Percentiles rank a stretch among this genome's conserved stretches.
phyloP scores from a whole-genome alignment of 805 yeast species.

The Candida sonorensis region DNA sequence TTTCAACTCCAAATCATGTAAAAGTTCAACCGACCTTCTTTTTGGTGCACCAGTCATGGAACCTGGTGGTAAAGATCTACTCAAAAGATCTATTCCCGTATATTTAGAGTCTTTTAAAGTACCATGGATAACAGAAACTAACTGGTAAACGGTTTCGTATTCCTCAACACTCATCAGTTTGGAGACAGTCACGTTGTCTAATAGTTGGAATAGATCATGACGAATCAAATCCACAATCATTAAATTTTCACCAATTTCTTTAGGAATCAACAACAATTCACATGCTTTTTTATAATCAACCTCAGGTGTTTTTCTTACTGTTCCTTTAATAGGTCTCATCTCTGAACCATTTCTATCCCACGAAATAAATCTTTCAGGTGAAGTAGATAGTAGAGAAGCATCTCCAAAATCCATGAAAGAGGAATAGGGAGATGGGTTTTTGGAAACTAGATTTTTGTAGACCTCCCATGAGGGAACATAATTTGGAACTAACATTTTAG shows the following conservation, averaged over 20 bases:
- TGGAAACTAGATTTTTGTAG: constrained; percentile 60
- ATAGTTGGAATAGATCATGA: constrained; percentile 73
- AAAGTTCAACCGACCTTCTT: constrained; percentile 79
- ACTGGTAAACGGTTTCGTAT: constrained; percentile 82
- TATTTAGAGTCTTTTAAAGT: constrained; percentile 30
- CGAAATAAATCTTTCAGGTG: constrained; percentile 88
- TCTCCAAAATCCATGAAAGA: constrained; percentile 68
- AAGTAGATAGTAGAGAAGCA: constrained; percentile 67
- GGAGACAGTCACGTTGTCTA: constrained; percentile 60
- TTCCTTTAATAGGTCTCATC: constrained; percentile 93
- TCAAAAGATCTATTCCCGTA: constrained; percentile 73
- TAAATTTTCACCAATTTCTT: constrained; percentile 90
- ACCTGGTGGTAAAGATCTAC: constrained; percentile 88
- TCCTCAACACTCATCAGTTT: constrained; percentile 90
- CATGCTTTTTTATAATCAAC: constrained; percentile 56
- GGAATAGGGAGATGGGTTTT: constrained; percentile 91
- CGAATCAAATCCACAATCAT: constrained; percentile 96
- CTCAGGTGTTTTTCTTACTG: constrained; percentile 61
- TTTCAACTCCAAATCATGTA: constrained; percentile 51
- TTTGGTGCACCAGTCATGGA: constrained; percentile 99
- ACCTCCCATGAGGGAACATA: constrained; percentile 64
- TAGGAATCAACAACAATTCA: constrained; percentile 65
- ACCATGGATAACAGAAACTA: constrained; percentile 86
- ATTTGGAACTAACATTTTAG: constrained; percentile 47
- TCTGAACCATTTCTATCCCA: constrained; percentile 68